These are phyloP conservation scores for Nakazawaea populi DNA, from an alignment of 805 yeast genomes.

Conservation along the genomic window DNA sequence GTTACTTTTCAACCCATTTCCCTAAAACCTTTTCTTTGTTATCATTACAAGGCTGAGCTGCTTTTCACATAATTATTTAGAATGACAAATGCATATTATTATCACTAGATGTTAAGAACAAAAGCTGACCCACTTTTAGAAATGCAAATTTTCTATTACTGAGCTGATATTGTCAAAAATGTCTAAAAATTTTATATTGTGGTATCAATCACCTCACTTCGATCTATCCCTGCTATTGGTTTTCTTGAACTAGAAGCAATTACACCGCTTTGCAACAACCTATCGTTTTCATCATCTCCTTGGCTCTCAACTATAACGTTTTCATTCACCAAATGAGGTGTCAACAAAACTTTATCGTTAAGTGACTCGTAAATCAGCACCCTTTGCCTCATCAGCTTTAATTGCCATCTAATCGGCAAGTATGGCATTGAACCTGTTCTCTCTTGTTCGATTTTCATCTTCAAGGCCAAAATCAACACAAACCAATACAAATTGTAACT, in stretches of 20 bases:
- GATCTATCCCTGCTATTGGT: neutral
- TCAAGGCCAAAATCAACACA: slow-evolving; percentile 38
- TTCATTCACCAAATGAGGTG: neutral
- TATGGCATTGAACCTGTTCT: slow-evolving; percentile 52
- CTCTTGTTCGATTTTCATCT: slow-evolving; percentile 41
- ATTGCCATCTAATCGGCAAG: slow-evolving; percentile 58
- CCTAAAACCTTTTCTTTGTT: neutral
- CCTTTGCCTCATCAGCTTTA: slow-evolving; percentile 42
- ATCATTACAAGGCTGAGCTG: too few species aligned
- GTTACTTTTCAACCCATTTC: neutral
- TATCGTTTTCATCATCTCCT: neutral
- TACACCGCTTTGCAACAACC: neutral
- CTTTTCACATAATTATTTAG: too few species aligned
- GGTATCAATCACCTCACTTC: neutral
- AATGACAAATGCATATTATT: too few species aligned
- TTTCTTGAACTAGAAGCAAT: neutral
- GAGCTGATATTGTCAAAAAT: neutral
- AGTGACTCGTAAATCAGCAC: slow-evolving; percentile 15
- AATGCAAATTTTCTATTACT: too few species aligned
- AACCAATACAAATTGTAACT: slow-evolving; percentile 74
- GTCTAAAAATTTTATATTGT: neutral
- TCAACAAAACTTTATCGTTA: slow-evolving; percentile 2
- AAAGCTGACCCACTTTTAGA: too few species aligned
- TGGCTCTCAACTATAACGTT: neutral
- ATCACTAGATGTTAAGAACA: too few species aligned